These are phyloP conservation scores for Cadophora malorum DNA, from an alignment of 2,329 filamentous ascomycete genomes.

Conservation along the genomic window DNA sequence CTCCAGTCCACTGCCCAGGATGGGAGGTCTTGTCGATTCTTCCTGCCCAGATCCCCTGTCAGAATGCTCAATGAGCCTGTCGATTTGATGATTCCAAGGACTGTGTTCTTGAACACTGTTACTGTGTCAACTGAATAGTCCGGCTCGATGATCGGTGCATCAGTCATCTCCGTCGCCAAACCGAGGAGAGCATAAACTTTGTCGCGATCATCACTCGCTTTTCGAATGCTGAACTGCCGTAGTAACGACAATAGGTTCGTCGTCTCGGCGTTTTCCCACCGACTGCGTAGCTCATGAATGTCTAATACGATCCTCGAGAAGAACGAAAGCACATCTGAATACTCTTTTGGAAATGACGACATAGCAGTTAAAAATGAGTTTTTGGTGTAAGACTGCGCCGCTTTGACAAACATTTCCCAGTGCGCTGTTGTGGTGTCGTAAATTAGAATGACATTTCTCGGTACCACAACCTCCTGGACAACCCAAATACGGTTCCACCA, in stretches of 20 bases:
- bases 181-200: constrained; percentile 30
- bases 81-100: constrained; percentile 7
- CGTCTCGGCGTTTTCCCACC: constrained; percentile 9
- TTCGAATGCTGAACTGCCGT: constrained; percentile 24
- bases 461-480: constrained; percentile 29
- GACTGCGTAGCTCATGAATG: constrained; percentile 22
- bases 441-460: constrained; percentile 23
- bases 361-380: not conserved
- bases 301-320: constrained; percentile 27
- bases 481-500: constrained; percentile 33
- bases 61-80: constrained; percentile 23
- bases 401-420: constrained; percentile 41
- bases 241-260: constrained; percentile 20
- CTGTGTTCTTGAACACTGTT: constrained; percentile 18
- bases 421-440: constrained; percentile 22
- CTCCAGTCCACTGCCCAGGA: constrained; percentile 31
- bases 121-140: constrained; percentile 19
- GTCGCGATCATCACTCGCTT: constrained; percentile 31
- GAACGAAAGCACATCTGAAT: constrained; percentile 18
- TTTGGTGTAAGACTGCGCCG: constrained; percentile 6
- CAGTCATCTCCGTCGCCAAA: constrained; percentile 7
- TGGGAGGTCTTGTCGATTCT: constrained; percentile 25
- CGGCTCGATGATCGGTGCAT: constrained; percentile 2
- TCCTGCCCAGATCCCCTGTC: constrained; percentile 19
- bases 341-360: not conserved